Evolutionary conservation across 768 basidiomycete genomes (phyloP), one percentile per base, ranked within the genome.

Genomic region (Tricholoma furcatifolium): DNA sequence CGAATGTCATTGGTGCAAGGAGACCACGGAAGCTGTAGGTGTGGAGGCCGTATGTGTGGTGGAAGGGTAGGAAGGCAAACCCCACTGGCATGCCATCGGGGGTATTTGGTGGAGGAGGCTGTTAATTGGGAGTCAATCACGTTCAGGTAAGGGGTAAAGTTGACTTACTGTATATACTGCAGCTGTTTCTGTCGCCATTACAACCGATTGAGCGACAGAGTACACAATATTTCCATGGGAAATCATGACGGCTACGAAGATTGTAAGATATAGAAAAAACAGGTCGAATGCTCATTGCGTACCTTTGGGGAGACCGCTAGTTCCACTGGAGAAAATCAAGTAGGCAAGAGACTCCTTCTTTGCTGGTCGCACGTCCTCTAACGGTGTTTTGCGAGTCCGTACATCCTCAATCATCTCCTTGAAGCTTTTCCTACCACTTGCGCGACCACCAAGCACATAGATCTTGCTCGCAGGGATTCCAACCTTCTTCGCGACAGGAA

Each of bases 31-130:
- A 77, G 9, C 70, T 65, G 53, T 77, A 74, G 1, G 68, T 47
- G 50, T 85, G 78, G n/a, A 88, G 70, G 1, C 80, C 90, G 58
- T 81, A 88, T 1, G 75, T 69, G 56, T 91, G 89, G 57, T 88
- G 81, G 35, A 90, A 70, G 0, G 89, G 89, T 1, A 91, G 67
- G 54, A 83, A 82, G 0, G 74, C 83, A 41, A 91, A 74, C 1
- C 58, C 57, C 5, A 83, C 65, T 2, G 82, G 79, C 4, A 75
- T 63, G 24, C 74, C 75, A 49, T 74, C 74, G 2, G 78, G 78
- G 3, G 71, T 75, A 4, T 63, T 60, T 23, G 71, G 73, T 6
- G 60, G 60, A 27, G 70, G 70, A 11, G 73, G 71, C 79, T 81
- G 50, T 35, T 7, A 52, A 21, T 41, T 51, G 47, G 27, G 17